Base-by-base conservation (phyloP, 2,329 filamentous ascomycete genomes). In the Onygenales sp. region DNA sequence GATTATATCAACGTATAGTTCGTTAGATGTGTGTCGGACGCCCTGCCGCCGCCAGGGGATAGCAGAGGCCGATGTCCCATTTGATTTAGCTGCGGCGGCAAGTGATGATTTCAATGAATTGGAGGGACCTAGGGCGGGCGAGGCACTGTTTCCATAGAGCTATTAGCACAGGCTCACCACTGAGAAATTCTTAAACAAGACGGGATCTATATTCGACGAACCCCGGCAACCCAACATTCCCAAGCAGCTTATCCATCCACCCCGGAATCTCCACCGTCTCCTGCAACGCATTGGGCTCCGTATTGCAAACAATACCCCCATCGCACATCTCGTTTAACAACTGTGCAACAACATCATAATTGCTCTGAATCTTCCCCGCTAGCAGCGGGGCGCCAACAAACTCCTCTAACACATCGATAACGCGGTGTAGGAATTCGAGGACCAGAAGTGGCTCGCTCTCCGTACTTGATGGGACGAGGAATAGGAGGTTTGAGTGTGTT, bases 291-390 rank as follows among this genome's bases (percentile, higher is more conserved):
- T 98, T 97, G 8, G 88, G 87, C 69, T 98, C 93, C 1, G 92
- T 96, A 53, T 89, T 95, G 64, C 81, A 87, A 37, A 96, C 80
- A n/a, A 84, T 80, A 13, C 93, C 93, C 42, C 85, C 88, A 76
- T 98, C 93, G 67, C 93, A 96, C 87, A 98, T 95, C 72, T 98
- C 93, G 57, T 85, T 88, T 55, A 97, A 77, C 31, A 98, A 74
- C 72, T 98, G 93, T 14, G 91, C 91, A 36, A 94, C 87, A 32
- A 97, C 85, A 81, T 97, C 88, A 71, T 97, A 97, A 70, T 83
- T 90, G 60, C 77, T 80, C 70, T 96, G 90, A 59, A 98, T 86
- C 74, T 93, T 95, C 65, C 80, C 81, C 17, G 90, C 85, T 54
- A 96, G 75, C 48, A 98, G 73, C 11, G 93, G 93, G 45, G 88